phyloP scores from a whole-genome alignment of 345 rosid species.

The Gossypium mustelinum region DNA sequence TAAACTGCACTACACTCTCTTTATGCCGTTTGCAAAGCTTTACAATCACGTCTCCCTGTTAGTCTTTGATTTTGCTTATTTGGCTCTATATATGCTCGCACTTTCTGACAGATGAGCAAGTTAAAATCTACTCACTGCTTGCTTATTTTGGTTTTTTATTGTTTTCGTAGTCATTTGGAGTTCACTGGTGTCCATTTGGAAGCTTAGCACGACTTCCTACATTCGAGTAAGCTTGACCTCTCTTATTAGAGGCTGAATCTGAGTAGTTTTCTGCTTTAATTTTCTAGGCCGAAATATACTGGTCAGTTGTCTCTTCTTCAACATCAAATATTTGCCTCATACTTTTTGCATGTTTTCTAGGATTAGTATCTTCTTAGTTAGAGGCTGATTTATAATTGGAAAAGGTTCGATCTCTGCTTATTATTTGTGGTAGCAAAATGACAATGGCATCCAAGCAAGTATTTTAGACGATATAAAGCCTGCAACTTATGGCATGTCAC shows the following conservation, averaged over 20 bases:
- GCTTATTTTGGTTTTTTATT: conserved; percentile 19
- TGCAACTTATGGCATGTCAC: neutral
- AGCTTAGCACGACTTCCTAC: conserved; percentile 66
- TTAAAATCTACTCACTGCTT: conserved; percentile 6
- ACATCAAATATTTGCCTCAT: neutral
- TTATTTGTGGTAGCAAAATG: neutral
- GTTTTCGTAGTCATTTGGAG: conserved; percentile 76
- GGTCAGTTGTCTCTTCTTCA: conserved; percentile 1
- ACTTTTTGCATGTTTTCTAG: neutral
- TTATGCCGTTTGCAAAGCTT: neutral
- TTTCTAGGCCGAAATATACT: conserved; percentile 6
- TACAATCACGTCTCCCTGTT: neutral
- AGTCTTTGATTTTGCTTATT: neutral
- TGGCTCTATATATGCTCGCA: neutral
- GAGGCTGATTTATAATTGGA: neutral
- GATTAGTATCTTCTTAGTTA: neutral
- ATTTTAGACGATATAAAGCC: neutral
- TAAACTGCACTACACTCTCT: neutral
- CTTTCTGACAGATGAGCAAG: neutral
- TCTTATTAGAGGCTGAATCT: conserved; percentile 9
- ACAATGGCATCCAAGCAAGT: neutral
- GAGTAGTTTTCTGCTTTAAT: conserved; percentile 16
- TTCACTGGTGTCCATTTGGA: conserved; percentile 95
- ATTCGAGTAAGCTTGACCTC: conserved; percentile 57
- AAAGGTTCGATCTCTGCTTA: neutral